phyloP scores from a whole-genome alignment of 2,329 filamentous ascomycete genomes.

The Alternaria hordeiaustralica region DNA sequence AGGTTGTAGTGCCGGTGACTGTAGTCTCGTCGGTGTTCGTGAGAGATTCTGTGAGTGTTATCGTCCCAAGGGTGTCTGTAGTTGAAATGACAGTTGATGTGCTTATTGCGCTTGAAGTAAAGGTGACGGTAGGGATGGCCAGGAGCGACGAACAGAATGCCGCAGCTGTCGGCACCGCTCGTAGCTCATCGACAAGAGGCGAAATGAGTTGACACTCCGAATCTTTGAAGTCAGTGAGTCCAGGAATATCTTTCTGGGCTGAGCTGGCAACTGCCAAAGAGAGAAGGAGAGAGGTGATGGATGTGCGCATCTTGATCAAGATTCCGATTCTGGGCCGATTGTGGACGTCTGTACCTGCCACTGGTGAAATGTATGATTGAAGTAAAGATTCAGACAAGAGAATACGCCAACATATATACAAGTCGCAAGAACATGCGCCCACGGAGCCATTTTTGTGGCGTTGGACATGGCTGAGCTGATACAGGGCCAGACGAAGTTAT shows the following conservation, averaged over 20 bases:
- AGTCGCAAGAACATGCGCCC: too few species aligned
- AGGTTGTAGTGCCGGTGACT: background rate
- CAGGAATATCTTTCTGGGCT: background rate
- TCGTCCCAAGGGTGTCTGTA: background rate
- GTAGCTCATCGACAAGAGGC: background rate
- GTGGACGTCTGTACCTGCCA: background rate
- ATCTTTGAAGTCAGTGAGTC: background rate
- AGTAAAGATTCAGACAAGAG: background rate
- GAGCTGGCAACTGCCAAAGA: background rate
- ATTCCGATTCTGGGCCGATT: background rate
- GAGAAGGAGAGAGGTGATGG: background rate
- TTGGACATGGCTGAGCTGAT: background rate
- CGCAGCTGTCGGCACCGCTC: background rate
- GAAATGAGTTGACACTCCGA: background rate
- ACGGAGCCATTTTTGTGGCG: background rate
- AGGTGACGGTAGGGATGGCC: background rate
- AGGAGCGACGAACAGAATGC: conserved; percentile 1
- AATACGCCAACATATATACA: too few species aligned
- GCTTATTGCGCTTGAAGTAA: background rate
- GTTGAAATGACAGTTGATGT: background rate
- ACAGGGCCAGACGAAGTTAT: background rate
- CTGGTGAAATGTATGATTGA: background rate
- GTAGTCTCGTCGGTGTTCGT: background rate
- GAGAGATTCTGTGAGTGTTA: background rate
- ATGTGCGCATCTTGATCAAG: background rate